These are phyloP conservation scores for Fusarium tupiense DNA, from an alignment of 2,329 filamentous ascomycete species.

Conservation along the genomic window DNA sequence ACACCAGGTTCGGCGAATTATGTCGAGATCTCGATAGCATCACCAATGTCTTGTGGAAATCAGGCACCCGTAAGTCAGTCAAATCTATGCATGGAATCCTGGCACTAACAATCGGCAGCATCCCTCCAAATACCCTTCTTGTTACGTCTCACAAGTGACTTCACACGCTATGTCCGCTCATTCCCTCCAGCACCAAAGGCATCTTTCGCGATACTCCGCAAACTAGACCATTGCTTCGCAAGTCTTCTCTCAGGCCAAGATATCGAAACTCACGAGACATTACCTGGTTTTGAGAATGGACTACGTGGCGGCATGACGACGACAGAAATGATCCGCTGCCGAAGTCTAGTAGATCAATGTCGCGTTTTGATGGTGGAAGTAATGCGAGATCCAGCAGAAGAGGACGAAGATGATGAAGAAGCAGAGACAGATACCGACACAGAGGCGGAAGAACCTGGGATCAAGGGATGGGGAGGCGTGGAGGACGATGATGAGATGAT, in stretches of 20 bases:
- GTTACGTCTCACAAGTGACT: conserved; percentile 77
- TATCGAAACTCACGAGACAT: conserved; percentile 67
- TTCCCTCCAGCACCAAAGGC: conserved; percentile 71
- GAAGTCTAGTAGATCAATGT: conserved; percentile 81
- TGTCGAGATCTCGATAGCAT: conserved; percentile 78
- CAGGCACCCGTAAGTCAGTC: conserved; percentile 76
- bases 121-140: conserved; percentile 83
- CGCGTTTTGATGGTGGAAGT: conserved; percentile 76
- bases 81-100: too few relatives aligned
- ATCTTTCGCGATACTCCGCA: conserved; percentile 77
- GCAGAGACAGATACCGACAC: conserved; percentile 48
- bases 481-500: conserved; percentile 59
- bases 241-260: conserved; percentile 77
- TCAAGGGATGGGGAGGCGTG: conserved; percentile 45
- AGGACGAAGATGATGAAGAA: conserved; percentile 48
- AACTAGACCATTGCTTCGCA: conserved; percentile 85
- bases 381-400: conserved; percentile 60
- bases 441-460: conserved; percentile 40
- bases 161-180: conserved; percentile 75
- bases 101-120: conserved; percentile 21
- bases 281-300: conserved; percentile 76
- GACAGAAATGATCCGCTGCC: conserved; percentile 89
- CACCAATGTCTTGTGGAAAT: conserved; percentile 85
- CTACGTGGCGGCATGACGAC: conserved; percentile 72
- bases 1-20: conserved; percentile 72